Conservation (phyloP, 2,329 filamentous ascomycete species). For the Aspergillus puulaauensis region DNA sequence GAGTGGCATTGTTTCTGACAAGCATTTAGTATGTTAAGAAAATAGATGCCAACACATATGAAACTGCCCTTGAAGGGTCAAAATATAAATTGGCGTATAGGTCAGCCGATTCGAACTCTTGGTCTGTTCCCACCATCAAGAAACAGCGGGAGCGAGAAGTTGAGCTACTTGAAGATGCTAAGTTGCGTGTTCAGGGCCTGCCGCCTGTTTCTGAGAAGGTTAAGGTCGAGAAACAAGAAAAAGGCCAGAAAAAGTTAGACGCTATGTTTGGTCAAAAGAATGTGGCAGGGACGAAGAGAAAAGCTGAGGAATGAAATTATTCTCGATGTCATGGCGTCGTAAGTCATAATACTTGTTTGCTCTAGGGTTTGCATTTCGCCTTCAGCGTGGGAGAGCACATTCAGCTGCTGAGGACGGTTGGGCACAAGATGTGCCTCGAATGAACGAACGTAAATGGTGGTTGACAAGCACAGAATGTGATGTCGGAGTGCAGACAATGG, state of each 20-base stretch:
- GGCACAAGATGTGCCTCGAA: background rate
- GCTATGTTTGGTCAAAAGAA: slow-evolving; percentile 24
- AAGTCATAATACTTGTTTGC: background rate
- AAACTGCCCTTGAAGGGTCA: slow-evolving; percentile 32
- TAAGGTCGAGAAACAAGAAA: slow-evolving; percentile 30
- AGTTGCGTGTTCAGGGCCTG: slow-evolving; percentile 30
- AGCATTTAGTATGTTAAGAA: slow-evolving; percentile 32
- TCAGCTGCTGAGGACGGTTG: background rate
- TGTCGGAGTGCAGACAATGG: background rate
- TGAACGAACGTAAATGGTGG: background rate
- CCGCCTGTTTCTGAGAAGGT: slow-evolving; percentile 37
- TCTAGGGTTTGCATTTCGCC: background rate
- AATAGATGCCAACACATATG: slow-evolving; percentile 37
- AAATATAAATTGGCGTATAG: slow-evolving; percentile 41
- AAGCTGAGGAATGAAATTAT: slow-evolving; percentile 6
- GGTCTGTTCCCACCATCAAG: slow-evolving; percentile 36
- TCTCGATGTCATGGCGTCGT: background rate
- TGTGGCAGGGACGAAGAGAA: slow-evolving; percentile 20
- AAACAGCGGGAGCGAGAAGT: slow-evolving; percentile 35
- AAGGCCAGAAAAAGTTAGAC: slow-evolving; percentile 33
- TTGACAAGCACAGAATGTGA: background rate
- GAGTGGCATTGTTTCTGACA: background rate
- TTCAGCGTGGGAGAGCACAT: background rate
- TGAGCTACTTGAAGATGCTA: slow-evolving; percentile 34
- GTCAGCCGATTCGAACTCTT: slow-evolving; percentile 26